phyloP scores from a whole-genome alignment of 164 flowering plant genomes.

The Saururus chinensis region DNA sequence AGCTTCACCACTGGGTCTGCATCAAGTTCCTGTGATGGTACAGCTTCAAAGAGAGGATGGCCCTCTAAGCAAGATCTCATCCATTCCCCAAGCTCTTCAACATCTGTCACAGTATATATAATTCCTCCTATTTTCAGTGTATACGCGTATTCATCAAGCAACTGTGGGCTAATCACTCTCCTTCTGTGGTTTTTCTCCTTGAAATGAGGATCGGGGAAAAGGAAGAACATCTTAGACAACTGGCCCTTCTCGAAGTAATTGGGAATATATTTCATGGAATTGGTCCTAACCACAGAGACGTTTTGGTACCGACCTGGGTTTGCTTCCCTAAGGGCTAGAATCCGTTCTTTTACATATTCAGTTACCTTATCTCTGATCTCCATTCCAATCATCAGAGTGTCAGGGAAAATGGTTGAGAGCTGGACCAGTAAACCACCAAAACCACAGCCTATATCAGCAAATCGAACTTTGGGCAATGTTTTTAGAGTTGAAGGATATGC shows the following conservation, averaged over 20 bases:
- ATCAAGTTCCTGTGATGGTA: constrained; percentile 44
- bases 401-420: constrained; percentile 72
- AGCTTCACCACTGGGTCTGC: constrained; percentile 66
- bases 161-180: constrained; percentile 65
- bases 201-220: constrained; percentile 98
- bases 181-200: constrained; percentile 93
- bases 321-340: constrained; percentile 49
- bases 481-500: neutral
- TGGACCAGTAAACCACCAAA: constrained; percentile 83
- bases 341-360: constrained; percentile 84
- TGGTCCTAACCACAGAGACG: constrained; percentile 78
- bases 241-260: constrained; percentile 78
- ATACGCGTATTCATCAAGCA: constrained; percentile 91
- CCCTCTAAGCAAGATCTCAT: constrained; percentile 65
- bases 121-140: constrained; percentile 67
- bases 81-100: constrained; percentile 90
- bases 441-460: constrained; percentile 94
- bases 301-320: constrained; percentile 75
- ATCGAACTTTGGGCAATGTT: constrained; percentile 28
- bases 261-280: constrained; percentile 92
- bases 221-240: constrained; percentile 84
- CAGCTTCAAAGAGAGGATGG: constrained; percentile 73
- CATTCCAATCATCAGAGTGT: constrained; percentile 92
- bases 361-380: constrained; percentile 89
- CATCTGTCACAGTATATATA: constrained; percentile 87